phyloP scores from a whole-genome alignment of 1,284 basidiomycete genomes.

The Tremellales sp. region DNA sequence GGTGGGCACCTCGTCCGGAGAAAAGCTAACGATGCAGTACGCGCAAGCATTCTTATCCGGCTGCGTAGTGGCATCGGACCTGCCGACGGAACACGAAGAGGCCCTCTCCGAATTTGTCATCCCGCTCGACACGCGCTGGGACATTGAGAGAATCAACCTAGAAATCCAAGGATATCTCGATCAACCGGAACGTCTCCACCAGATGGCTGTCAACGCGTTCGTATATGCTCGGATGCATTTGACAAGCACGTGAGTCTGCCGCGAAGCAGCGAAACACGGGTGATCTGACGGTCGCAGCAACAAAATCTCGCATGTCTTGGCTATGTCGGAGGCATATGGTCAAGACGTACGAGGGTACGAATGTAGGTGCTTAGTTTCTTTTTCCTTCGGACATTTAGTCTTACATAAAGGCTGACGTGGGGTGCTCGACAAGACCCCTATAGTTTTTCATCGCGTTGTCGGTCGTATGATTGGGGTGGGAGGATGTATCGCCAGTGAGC shows the following conservation, averaged over 20 bases:
- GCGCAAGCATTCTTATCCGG: constrained; percentile 46
- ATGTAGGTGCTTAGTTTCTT: constrained; percentile 20
- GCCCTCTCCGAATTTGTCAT: constrained; percentile 38
- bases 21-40: constrained; percentile 21
- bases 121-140: constrained; percentile 37
- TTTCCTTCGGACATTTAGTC: not conserved
- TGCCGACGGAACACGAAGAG: constrained; percentile 46
- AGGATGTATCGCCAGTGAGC: too few species aligned
- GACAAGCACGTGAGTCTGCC: constrained; percentile 34
- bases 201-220: constrained; percentile 44
- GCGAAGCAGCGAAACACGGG: not conserved
- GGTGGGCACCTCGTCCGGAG: constrained; percentile 13
- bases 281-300: constrained; percentile 9
- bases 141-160: constrained; percentile 37
- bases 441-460: constrained; percentile 39
- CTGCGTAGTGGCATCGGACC: constrained; percentile 45
- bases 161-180: constrained; percentile 32
- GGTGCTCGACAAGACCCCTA: constrained; percentile 25
- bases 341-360: constrained; percentile 41
- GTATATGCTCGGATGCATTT: constrained; percentile 41
- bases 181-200: constrained; percentile 33
- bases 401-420: not conserved
- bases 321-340: constrained; percentile 38
- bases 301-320: constrained; percentile 37
- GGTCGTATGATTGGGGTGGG: constrained; percentile 41